Evolutionary conservation across 257 asterid genomes (phyloP), one percentile per base, ranked within the genome.

Genomic region (Jacaranda copaia): DNA sequence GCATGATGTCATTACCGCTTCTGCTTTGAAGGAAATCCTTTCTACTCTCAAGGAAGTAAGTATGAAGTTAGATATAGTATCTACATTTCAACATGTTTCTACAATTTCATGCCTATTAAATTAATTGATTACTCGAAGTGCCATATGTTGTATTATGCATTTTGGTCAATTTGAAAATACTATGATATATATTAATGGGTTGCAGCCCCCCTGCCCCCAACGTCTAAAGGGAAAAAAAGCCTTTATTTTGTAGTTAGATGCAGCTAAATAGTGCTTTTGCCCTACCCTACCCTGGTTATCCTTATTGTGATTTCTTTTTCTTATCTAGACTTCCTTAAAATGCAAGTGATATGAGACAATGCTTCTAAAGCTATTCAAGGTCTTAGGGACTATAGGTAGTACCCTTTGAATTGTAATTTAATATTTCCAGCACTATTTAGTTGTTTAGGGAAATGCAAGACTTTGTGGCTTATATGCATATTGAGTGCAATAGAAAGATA

Each of bases 11-110:
- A 93, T 95, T 58, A 91, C 97, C 51, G 96, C 97, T 35, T 91
- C 94, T 13, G 96, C 98, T 78, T 82, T 95, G 76, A 89, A 86
- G 79, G 93, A 90, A 75, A 95, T 95, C 56, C 94, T 93, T 13
- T 77, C 82, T 69, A 91, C 97, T 35, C 93, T 93, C 70, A 95
- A 93, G 87, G 97, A 91, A 76, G 99, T 95, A 93, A 95, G 96
- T 80, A 5, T 52, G 73, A 48, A 45, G 55, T 61, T 63, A 4
- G 5, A 74, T 15, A 62, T 53, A 49, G 49, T 65, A 35, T 53
- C 16, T 56, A 61, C 74, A 10, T 36, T 55, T 77, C 51, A 35
- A 55, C 35, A n/a, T n/a, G n/a, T n/a, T n/a, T n/a, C n/a, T n/a
- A n/a, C n/a, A n/a, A 65, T 19, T 35, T 58, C 13, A 45, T 73